Evolutionary conservation across 495 filamentous ascomycete genomes (phyloP), one percentile per base, ranked within the genome.

Genomic region (Delitschia confertaspora): DNA sequence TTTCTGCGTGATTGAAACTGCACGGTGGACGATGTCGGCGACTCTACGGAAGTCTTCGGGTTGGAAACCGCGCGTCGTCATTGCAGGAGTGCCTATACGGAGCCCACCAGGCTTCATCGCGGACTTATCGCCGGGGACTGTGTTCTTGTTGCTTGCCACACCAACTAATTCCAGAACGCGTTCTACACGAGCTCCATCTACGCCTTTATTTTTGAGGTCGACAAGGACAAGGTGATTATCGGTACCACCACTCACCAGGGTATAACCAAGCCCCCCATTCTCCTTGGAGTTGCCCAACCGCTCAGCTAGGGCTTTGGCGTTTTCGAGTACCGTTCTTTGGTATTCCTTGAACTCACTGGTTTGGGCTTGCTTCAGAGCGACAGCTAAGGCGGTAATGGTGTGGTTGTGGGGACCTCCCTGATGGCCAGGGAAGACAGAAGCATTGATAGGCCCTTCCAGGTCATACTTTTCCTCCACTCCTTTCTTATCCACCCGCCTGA

Each of bases 371-470:
- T 94, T 91, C 49, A 99, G 76, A 33, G 93, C 93, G 54, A 96
- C 93, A 21, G 93, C 85, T 40, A 99, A 75, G 52, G 93, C 93
- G 27, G 93, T 99, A 69, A 99, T 99, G 65, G 93, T 99, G 77
- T 99, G 93, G 75, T 99, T 99, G 73, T 99, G 93, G 20, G 93
- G 93, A 39, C 93, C 93, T 60, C 93, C 93, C 73, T 99, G 93
- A 70, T 99, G 93, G 47, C 93, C 93, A 33, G 93, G 93, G 76
- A 99, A 99, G 64, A 99, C 93, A 45, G 88, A 94, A 68, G 93
- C 89, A 75, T 99, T 99, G 70, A 99, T 99, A 33, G 88, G 87
- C 42, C 75, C 71, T 72, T 96, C 93, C 26, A 99, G 79, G 62
- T 99, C 87, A 60, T 95, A 99, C 59, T 76, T 78, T 66, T 95